Base-by-base conservation (phyloP, 805 yeast genomes). In the Starmerella floricola region DNA sequence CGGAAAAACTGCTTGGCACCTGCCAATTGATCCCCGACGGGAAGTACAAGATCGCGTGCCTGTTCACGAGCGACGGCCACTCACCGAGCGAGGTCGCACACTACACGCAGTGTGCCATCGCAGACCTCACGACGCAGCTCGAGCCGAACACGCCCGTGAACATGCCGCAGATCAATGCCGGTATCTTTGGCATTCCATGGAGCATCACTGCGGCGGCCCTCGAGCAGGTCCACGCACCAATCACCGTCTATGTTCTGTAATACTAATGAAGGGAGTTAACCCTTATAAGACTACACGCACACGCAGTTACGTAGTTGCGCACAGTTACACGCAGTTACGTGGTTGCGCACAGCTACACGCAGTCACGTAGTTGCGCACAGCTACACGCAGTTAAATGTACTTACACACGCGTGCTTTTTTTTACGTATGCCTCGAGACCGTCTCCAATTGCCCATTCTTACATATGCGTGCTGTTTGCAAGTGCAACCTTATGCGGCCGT, bases 131-230 rank as follows among this genome's bases (percentile, higher is more conserved):
- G 16, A 35, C 30, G 1, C 74, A 74, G 50, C 6, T 39, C 1
- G 20, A 33, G 2, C 37, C 41, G 1, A 36, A 46, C 12, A 48
- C 56, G 13, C 56, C 58, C 0, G 54, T 82, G 2, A 68, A 68
- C 48, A 73, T 84, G 79, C 94, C 94, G 18, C 69, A 71, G 57
- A 83, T 84, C 50, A 84, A 84, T 52, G 72, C 88, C 24, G 94
- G 94, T 0, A 72, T 84, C 2, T 84, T 83, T 58, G 70, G 70
- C 1, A 86, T 81, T 6, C 91, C 93, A 0, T 83, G 94, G 94
- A 68, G 65, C 12, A 49, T 67, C 10, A 82, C 94, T 0, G 88
- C 76, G 55, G 52, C 45, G 13, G 71, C 71, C 0, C 54, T 84
- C 44, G 43, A 60, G 15, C 53, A 62, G 18, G 44, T 58, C 3